These are phyloP conservation scores for Neophaeococcomyces aloes DNA, from an alignment of 2,329 filamentous ascomycete species.

Conservation along the genomic window DNA sequence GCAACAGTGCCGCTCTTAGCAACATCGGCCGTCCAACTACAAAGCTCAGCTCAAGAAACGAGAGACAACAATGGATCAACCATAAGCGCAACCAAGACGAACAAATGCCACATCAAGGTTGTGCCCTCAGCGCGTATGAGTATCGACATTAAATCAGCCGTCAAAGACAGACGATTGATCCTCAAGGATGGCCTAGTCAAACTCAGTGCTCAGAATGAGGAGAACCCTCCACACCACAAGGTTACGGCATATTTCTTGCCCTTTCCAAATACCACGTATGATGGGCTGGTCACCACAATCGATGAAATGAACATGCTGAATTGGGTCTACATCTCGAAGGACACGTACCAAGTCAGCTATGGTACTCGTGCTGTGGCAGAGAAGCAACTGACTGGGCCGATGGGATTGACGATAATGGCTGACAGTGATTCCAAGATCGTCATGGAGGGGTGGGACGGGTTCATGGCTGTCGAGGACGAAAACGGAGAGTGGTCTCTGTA, in stretches of 20 bases:
- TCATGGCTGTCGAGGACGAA: conserved; percentile 32
- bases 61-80: conserved; percentile 8
- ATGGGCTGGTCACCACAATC: conserved; percentile 16
- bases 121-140: conserved; percentile 12
- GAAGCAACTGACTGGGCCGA: conserved; percentile 65
- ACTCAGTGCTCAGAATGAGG: conserved; percentile 7
- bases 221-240: conserved; percentile 5
- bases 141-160: conserved; percentile 7
- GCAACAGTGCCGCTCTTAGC: conserved; percentile 13
- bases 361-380: conserved; percentile 61
- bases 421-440: conserved; percentile 22
- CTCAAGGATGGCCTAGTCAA: conserved; percentile 9
- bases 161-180: conserved; percentile 10
- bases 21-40: conserved; percentile 14
- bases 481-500: conserved; percentile 33
- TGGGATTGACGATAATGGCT: conserved; percentile 54
- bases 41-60: conserved; percentile 10
- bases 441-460: conserved; percentile 28
- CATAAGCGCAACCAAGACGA: conserved; percentile 9
- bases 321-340: conserved; percentile 56
- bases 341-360: conserved; percentile 51
- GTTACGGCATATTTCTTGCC: conserved; percentile 29
- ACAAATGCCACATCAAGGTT: conserved; percentile 14
- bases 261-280: conserved; percentile 11
- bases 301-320: conserved; percentile 42